These are phyloP conservation scores for Cadophora malorum DNA, from an alignment of 2,329 filamentous ascomycete species.

Conservation along the genomic window DNA sequence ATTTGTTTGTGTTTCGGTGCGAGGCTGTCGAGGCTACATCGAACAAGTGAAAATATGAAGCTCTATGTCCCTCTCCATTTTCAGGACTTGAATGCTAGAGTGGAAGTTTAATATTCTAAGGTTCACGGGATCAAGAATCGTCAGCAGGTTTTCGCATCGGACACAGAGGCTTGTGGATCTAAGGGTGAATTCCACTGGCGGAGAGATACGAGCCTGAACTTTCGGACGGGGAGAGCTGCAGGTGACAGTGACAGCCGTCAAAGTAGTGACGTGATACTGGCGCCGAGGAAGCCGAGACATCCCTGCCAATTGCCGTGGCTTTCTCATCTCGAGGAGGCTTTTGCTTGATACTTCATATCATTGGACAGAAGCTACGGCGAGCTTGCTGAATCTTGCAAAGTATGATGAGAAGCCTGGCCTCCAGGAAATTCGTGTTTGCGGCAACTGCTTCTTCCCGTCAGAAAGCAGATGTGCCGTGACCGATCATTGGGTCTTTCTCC, in stretches of 20 bases:
- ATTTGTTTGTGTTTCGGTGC: constrained; percentile 12
- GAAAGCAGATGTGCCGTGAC: no score
- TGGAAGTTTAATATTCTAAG: background rate
- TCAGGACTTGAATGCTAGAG: background rate
- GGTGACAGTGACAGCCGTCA: constrained; percentile 17
- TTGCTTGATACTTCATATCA: background rate
- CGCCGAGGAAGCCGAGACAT: constrained; percentile 2
- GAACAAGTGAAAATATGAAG: background rate
- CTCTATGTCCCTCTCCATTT: background rate
- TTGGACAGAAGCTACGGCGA: background rate
- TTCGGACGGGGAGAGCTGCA: constrained; percentile 14
- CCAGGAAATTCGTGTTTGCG: background rate
- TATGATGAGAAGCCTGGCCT: background rate
- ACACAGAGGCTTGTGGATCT: background rate
- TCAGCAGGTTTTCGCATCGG: no score
- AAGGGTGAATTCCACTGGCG: background rate
- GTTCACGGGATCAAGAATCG: no score
- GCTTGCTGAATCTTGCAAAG: background rate
- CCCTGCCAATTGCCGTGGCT: background rate
- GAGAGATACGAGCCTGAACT: constrained; percentile 5
- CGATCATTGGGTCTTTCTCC: background rate
- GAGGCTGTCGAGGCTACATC: background rate
- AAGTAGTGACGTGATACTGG: background rate
- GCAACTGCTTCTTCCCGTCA: background rate
- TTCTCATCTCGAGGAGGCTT: background rate